Evolutionary conservation across 306 rosid species (phyloP).

Genomic region (Erythrophleum fordii): DNA sequence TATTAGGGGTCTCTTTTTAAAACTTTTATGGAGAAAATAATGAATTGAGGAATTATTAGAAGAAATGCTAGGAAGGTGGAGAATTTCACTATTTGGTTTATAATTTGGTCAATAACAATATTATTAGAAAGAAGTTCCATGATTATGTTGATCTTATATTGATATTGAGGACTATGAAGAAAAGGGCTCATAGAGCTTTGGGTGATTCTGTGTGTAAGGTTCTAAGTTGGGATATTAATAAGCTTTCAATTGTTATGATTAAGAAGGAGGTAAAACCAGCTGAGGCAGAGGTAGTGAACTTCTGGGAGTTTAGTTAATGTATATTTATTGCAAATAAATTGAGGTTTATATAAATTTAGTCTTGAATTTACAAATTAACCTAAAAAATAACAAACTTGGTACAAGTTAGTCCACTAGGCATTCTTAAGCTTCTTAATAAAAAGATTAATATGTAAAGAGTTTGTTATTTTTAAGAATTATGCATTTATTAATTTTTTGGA

Average conservation of each 20-base stretch:
- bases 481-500: neutral
- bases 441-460: neutral
- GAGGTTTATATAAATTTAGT: neutral
- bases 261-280: constrained; percentile 42
- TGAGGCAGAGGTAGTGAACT: constrained; percentile 39
- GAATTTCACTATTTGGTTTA: constrained; percentile 75
- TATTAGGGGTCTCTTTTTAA: constrained; percentile 43
- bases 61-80: constrained; percentile 55
- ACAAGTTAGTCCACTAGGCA: neutral
- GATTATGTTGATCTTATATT: constrained; percentile 55
- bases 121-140: constrained; percentile 51
- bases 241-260: constrained; percentile 55
- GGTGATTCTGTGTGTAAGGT: constrained; percentile 65
- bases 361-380: neutral
- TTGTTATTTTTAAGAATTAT: neutral
- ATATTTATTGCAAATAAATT: neutral
- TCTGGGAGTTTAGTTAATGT: neutral
- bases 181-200: constrained; percentile 61
- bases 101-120: constrained; percentile 57
- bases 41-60: constrained; percentile 56
- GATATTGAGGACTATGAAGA: constrained; percentile 45
- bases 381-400: neutral
- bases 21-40: constrained; percentile 55
- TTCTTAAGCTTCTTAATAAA: neutral
- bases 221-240: constrained; percentile 72